Conservation (phyloP, 2,329 filamentous ascomycete genomes). For the Aspergillus candidus region DNA sequence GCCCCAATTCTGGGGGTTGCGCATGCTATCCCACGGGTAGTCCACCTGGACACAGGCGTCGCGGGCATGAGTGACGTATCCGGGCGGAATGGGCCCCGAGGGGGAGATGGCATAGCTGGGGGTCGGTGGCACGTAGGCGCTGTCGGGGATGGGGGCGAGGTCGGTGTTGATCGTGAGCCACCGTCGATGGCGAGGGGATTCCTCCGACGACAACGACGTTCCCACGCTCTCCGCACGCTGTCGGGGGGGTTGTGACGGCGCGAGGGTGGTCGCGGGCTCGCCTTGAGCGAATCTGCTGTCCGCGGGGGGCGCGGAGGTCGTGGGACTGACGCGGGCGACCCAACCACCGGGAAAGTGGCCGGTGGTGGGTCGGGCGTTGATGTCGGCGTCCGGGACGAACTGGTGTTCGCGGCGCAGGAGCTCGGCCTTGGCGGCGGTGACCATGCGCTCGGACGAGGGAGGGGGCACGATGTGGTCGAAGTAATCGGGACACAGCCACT, state of each 20-base stretch:
- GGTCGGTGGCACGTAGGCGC: conserved; percentile 65
- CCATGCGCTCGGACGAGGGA: conserved; percentile 78
- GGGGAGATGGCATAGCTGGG: conserved; percentile 78
- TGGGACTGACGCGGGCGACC: conserved; percentile 39
- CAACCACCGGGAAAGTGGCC: conserved; percentile 53
- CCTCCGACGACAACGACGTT: conserved; percentile 27
- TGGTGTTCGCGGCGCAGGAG: conserved; percentile 68
- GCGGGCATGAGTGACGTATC: conserved; percentile 83
- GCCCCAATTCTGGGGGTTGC: conserved; percentile 71
- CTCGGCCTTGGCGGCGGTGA: conserved; percentile 81
- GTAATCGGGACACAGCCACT: conserved; percentile 92
- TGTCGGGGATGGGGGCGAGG: conserved; percentile 21
- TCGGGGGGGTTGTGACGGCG: conserved; percentile 25
- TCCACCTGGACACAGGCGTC: conserved; percentile 84
- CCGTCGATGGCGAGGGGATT: conserved; percentile 14
- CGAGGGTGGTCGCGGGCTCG: background rate
- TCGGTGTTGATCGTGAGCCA: conserved; percentile 29
- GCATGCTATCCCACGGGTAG: conserved; percentile 92
- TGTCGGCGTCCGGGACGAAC: conserved; percentile 41
- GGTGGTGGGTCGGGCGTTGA: conserved; percentile 29
- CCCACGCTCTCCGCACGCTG: conserved; percentile 44
- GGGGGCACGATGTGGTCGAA: conserved; percentile 89
- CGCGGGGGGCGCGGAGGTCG: conserved; percentile 17
- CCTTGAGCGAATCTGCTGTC: conserved; percentile 10
- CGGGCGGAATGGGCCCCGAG: conserved; percentile 74